Evolutionary conservation across 2,329 filamentous ascomycete genomes (phyloP).

Genomic region (Penicillium rolfsii): DNA sequence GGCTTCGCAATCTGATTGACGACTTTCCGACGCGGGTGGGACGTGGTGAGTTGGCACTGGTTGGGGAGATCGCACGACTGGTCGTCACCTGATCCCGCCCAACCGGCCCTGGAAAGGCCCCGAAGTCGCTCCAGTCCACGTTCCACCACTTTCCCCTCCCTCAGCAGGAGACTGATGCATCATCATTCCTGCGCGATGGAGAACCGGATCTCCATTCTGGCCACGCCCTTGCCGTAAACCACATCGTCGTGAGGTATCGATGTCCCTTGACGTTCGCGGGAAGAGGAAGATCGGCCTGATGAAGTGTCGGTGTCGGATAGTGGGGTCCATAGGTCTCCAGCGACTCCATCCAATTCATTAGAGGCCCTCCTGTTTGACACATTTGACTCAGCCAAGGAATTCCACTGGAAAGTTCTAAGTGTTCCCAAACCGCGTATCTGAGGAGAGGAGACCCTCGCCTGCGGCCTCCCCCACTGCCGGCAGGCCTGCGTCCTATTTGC

Average conservation of each 20-base stretch:
- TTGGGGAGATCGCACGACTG: constrained; percentile 14
- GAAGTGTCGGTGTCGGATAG: constrained; percentile 33
- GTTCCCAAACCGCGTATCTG: constrained; percentile 12
- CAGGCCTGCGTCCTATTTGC: constrained; percentile 33
- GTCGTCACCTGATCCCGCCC: constrained; percentile 18
- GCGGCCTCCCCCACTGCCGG: constrained; percentile 25
- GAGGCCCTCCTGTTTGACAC: constrained; percentile 6
- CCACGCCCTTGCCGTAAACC: constrained; percentile 17
- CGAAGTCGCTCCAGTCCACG: neutral
- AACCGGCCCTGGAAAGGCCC: neutral
- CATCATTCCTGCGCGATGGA: constrained; percentile 6
- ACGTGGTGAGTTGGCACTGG: constrained; percentile 17
- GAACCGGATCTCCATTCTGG: constrained; percentile 21
- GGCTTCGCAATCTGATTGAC: constrained; percentile 12
- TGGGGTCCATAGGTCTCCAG: constrained; percentile 24
- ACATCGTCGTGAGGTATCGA: constrained; percentile 11
- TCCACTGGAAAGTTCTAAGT: constrained; percentile 2
- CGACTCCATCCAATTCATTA: constrained; percentile 18
- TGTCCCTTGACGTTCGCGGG: constrained; percentile 1
- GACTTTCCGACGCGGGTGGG: neutral
- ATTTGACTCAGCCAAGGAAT: constrained; percentile 12
- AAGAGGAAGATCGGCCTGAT: constrained; percentile 18
- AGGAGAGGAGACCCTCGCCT: constrained; percentile 15
- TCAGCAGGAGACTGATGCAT: constrained; percentile 14
- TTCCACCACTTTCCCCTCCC: constrained; percentile 16